Conservation (phyloP, 2,329 filamentous ascomycete genomes). For the Aspergillus fructus region DNA sequence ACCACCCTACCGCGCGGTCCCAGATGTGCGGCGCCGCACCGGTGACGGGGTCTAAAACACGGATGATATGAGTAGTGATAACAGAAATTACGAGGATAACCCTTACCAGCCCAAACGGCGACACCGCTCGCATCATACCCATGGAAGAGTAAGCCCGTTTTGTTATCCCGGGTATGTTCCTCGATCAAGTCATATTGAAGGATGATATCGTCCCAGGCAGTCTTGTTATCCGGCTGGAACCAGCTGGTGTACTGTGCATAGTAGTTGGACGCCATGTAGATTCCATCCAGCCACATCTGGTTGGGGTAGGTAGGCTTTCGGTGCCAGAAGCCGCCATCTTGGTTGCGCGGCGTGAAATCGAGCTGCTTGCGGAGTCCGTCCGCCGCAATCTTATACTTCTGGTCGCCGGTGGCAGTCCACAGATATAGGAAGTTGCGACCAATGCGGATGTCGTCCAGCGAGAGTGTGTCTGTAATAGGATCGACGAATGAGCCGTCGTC, state of each 20-base stretch:
- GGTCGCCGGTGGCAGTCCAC: constrained; percentile 13
- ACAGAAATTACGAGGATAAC: background rate
- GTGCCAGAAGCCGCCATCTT: constrained; percentile 17
- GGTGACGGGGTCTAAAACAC: constrained; percentile 12
- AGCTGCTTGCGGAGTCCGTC: constrained; percentile 14
- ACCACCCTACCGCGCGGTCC: constrained; percentile 18
- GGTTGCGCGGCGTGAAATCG: constrained; percentile 16
- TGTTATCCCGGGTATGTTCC: constrained; percentile 6
- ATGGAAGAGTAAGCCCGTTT: constrained; percentile 11
- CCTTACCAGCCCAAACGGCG: constrained; percentile 18
- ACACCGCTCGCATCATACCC: constrained; percentile 14
- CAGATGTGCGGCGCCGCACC: constrained; percentile 14
- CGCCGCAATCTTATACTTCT: constrained; percentile 17
- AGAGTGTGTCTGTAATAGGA: constrained; percentile 6
- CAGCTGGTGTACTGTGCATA: constrained; percentile 16
- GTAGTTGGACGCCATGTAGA: constrained; percentile 18
- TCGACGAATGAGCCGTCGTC: constrained; percentile 9
- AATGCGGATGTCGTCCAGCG: constrained; percentile 17
- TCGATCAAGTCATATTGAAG: constrained; percentile 18
- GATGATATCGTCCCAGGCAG: constrained; percentile 18
- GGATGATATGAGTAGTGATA: background rate
- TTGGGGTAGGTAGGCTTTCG: constrained; percentile 17
- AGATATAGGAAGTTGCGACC: constrained; percentile 15
- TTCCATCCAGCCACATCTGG: constrained; percentile 20
- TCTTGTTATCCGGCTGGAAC: constrained; percentile 14